phyloP scores from a whole-genome alignment of 768 basidiomycete species.

The Tulasnella sp. region DNA sequence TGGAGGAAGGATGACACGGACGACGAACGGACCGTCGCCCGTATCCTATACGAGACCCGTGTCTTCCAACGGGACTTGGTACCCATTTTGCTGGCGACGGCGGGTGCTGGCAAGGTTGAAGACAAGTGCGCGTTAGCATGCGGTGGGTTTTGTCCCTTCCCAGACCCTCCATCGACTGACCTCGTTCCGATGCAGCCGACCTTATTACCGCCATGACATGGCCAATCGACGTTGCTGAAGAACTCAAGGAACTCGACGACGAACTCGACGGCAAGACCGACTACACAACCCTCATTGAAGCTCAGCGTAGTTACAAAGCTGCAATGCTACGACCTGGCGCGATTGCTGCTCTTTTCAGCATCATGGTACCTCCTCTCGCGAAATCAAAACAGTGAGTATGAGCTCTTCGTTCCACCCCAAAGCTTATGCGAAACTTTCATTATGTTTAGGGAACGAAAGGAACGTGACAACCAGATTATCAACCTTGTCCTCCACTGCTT shows the following conservation, averaged over 20 bases:
- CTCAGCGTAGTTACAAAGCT: conserved; percentile 89
- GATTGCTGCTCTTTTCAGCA: conserved; percentile 70
- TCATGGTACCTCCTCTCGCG: conserved; percentile 77
- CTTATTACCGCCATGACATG: conserved; percentile 97
- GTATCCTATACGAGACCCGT: conserved; percentile 88
- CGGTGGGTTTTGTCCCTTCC: conserved; percentile 42
- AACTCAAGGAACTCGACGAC: conserved; percentile 84
- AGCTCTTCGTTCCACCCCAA: not conserved
- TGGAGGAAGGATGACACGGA: conserved; percentile 98
- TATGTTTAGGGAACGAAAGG: conserved; percentile 59
- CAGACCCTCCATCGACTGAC: not conserved
- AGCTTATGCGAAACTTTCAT: not conserved
- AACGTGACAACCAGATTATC: conserved; percentile 84
- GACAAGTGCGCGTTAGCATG: conserved; percentile 82
- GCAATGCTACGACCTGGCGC: conserved; percentile 69
- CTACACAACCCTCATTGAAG: conserved; percentile 79
- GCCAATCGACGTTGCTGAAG: conserved; percentile 96
- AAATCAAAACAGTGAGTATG: conserved; percentile 57
- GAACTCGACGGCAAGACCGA: conserved; percentile 75
- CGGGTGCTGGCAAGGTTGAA: conserved; percentile 74
- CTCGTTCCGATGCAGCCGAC: conserved; percentile 54
- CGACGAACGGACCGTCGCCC: conserved; percentile 93
- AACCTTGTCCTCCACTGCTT: conserved; percentile 86
- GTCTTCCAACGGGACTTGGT: conserved; percentile 85
- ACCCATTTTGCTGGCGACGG: conserved; percentile 79